Evolutionary conservation across 176 grass and related monocot genomes (phyloP), one percentile per base, ranked within the genome.

Genomic region (Saccharum spontaneum): DNA sequence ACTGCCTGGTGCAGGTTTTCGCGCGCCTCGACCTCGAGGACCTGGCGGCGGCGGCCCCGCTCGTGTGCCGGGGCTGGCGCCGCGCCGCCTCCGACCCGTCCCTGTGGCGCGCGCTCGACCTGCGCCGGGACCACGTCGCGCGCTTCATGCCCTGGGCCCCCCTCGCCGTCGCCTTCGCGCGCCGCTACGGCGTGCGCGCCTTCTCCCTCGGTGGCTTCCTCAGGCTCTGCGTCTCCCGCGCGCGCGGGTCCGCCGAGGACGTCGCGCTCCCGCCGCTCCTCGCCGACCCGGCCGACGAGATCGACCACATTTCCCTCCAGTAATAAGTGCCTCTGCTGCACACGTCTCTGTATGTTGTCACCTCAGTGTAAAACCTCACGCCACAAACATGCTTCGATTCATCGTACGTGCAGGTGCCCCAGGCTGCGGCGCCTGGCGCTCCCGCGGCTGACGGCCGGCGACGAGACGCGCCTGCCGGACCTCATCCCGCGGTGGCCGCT

Each of bases 1-100:
- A 98, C 82, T 94, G 96, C 84, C 88, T 98, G 44, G 80, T 87
- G 61, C 83, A 87, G 57, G 84, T 98, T 31, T 95, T 98, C 82
- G 46, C 63, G 12, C 81, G 79, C 1, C 91, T 98, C 3, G 78
- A 66, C 23, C 89, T 94, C 44, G 89, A 90, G 22, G 96, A 98
- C 76, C 81, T 93, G 48, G 70, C 89, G 4, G 31, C 90, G 5
- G 24, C 88, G 1, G 86, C 86, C 12, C 96, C 96, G 81, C 90
- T 92, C 18, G 96, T 94, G 76, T 98, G 96, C 87, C 84, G 80
- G 30, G 89, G 76, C 1, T 98, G 96, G 96, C 90, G 84, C 77
- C 65, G 73, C 49, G 93, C 87, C 6, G 87, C 93, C 0, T 72
- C 74, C 3, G 93, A 98, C 86, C 89, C 91, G 37, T 82, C 64